phyloP scores from a whole-genome alignment of 441 rosid genomes.

The Manihot esculenta region DNA sequence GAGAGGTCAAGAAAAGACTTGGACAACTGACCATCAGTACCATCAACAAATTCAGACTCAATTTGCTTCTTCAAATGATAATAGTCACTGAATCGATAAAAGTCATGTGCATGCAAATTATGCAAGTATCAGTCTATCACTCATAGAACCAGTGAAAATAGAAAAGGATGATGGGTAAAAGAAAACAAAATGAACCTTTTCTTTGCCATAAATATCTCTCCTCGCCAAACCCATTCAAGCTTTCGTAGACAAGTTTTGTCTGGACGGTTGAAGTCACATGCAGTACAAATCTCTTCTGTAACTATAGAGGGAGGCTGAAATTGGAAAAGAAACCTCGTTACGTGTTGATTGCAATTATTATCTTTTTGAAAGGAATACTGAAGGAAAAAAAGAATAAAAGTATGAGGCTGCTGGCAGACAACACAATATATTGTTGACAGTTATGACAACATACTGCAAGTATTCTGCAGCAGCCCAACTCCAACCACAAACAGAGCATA shows the following conservation, averaged over 20 bases:
- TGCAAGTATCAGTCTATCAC: constrained; percentile 21
- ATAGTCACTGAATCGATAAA: constrained; percentile 68
- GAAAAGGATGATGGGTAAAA: constrained; percentile 16
- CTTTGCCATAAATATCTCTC: constrained; percentile 88
- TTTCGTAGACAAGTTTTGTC: constrained; percentile 92
- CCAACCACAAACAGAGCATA: neutral
- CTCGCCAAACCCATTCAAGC: constrained; percentile 99
- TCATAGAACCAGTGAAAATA: constrained; percentile 13
- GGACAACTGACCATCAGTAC: constrained; percentile 54
- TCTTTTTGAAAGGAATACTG: constrained; percentile 1
- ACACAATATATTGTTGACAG: neutral
- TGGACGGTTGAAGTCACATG: constrained; percentile 98
- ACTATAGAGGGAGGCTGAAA: constrained; percentile 96
- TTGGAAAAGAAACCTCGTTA: constrained; percentile 28
- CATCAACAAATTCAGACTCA: constrained; percentile 87
- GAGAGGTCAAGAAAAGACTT: constrained; percentile 91
- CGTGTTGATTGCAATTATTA: constrained; percentile 13
- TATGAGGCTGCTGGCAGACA: neutral
- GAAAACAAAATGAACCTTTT: constrained; percentile 52
- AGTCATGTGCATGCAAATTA: constrained; percentile 22
- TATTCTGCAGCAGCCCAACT: neutral
- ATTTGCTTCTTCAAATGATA: constrained; percentile 95
- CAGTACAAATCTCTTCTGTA: constrained; percentile 91
- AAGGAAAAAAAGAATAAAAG: neutral
- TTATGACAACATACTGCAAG: neutral